Conservation (phyloP, 176 grass and related monocot genomes). For the Echinochloa phyllopogon region DNA sequence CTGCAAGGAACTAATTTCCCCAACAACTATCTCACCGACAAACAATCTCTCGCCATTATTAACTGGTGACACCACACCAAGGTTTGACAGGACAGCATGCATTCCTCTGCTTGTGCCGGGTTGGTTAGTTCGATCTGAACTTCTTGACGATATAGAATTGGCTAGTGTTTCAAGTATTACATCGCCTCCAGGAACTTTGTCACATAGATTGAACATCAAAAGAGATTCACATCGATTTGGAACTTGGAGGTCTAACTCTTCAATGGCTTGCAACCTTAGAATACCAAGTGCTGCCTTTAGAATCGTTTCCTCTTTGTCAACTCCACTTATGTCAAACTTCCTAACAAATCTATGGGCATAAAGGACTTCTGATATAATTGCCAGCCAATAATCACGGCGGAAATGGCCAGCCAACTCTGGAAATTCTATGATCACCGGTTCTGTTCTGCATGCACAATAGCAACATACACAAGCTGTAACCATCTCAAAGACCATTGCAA, state of each 20-base stretch:
- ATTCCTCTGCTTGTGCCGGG: constrained; percentile 56
- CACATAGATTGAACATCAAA: constrained; percentile 92
- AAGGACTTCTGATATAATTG: constrained; percentile 83
- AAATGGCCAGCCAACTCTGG: constrained; percentile 92
- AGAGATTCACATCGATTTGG: constrained; percentile 64
- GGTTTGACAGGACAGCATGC: constrained; percentile 79
- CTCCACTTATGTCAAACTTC: constrained; percentile 67
- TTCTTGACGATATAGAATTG: constrained; percentile 55
- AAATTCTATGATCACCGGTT: constrained; percentile 93
- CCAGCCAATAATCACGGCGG: constrained; percentile 92
- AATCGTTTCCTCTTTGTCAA: constrained; percentile 85
- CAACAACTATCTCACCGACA: constrained; percentile 90
- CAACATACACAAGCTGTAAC: constrained; percentile 2
- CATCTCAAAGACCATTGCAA: neutral
- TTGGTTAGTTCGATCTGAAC: constrained; percentile 53
- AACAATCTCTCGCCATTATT: constrained; percentile 66
- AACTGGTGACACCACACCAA: constrained; percentile 68
- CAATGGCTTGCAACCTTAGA: constrained; percentile 83
- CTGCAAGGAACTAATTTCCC: constrained; percentile 81
- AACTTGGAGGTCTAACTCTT: constrained; percentile 61
- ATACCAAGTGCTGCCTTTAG: constrained; percentile 72
- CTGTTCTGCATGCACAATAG: constrained; percentile 68
- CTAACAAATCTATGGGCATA: constrained; percentile 78
- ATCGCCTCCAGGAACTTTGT: constrained; percentile 96
- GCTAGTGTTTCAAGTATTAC: constrained; percentile 90